These are phyloP conservation scores for Chaetomiaceae sp. DNA, from an alignment of 2,329 filamentous ascomycete genomes.

Conservation along the genomic window DNA sequence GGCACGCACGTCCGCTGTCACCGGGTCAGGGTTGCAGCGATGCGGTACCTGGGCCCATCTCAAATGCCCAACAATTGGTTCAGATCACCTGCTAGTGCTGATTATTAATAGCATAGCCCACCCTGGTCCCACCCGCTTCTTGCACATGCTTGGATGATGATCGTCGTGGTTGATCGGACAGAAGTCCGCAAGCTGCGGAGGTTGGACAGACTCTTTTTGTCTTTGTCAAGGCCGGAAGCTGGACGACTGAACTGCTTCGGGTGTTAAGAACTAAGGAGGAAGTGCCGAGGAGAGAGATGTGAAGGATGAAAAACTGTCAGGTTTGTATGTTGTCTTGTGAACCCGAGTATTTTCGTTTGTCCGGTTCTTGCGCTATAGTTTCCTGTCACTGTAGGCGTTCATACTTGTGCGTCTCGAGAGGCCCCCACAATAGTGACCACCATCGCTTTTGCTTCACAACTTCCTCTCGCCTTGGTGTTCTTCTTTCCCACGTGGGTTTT, in stretches of 20 bases:
- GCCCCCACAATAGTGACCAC: not conserved
- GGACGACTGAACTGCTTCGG: not conserved
- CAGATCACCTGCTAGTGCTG: not conserved
- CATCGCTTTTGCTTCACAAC: not conserved
- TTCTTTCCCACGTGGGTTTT: constrained; percentile 11
- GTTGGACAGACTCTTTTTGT: not conserved
- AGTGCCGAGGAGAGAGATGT: not conserved
- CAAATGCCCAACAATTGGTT: not conserved
- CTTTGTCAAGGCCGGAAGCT: not conserved
- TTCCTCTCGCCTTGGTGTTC: not conserved
- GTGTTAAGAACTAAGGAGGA: not conserved
- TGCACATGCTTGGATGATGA: not conserved
- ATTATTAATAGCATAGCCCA: constrained; percentile 20
- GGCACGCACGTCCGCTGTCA: constrained; percentile 3
- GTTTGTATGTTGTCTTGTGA: no score
- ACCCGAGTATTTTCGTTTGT: no score
- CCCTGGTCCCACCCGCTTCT: constrained; percentile 6
- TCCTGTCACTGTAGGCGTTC: not conserved
- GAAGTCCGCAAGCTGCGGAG: not conserved
- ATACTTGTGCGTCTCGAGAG: not conserved
- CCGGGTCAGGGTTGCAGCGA: constrained; percentile 7
- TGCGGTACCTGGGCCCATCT: constrained; percentile 2
- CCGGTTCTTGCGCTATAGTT: no score
- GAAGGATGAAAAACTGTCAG: no score
- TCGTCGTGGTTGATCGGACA: not conserved